Percentiles rank a stretch among this genome's conserved stretches.
These are phyloP conservation scores for Artemisia princeps DNA, from an alignment of 140 eudicot genomes.

Conservation along the genomic window DNA sequence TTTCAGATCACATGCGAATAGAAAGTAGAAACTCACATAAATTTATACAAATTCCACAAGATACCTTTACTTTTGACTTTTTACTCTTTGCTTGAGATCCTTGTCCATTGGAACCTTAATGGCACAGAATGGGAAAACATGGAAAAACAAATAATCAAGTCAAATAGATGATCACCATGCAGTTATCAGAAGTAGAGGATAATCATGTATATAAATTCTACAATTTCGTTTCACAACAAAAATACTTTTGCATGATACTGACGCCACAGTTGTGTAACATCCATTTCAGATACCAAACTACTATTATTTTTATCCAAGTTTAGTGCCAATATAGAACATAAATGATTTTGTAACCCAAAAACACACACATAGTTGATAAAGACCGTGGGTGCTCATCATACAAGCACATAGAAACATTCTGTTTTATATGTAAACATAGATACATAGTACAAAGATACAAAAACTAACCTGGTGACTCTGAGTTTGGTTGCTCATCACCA, in stretches of 20 bases:
- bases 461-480: constrained; percentile 54
- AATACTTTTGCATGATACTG: constrained; percentile 9
- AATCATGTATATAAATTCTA: neutral
- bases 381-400: constrained; percentile 13
- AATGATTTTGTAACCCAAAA: neutral
- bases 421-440: constrained; percentile 18
- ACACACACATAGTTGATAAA: constrained; percentile 1
- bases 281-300: neutral
- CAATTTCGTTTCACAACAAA: constrained; percentile 4
- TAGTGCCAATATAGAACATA: constrained; percentile 14
- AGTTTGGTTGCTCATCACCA: constrained; percentile 66
- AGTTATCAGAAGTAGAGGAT: constrained; percentile 18
- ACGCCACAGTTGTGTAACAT: constrained; percentile 16
- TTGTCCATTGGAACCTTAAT: constrained; percentile 67
- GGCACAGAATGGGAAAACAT: constrained; percentile 20
- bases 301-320: neutral
- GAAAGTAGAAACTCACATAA: constrained; percentile 10
- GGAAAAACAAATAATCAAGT: constrained; percentile 17
- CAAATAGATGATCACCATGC: constrained; percentile 25
- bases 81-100: constrained; percentile 62
- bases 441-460: constrained; percentile 5
- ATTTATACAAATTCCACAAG: constrained; percentile 6
- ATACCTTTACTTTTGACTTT: constrained; percentile 67
- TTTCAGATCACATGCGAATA: constrained; percentile 25
- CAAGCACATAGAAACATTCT: constrained; percentile 3